phyloP scores from a whole-genome alignment of 2,329 filamentous ascomycete species.

The Didymella segeticola region DNA sequence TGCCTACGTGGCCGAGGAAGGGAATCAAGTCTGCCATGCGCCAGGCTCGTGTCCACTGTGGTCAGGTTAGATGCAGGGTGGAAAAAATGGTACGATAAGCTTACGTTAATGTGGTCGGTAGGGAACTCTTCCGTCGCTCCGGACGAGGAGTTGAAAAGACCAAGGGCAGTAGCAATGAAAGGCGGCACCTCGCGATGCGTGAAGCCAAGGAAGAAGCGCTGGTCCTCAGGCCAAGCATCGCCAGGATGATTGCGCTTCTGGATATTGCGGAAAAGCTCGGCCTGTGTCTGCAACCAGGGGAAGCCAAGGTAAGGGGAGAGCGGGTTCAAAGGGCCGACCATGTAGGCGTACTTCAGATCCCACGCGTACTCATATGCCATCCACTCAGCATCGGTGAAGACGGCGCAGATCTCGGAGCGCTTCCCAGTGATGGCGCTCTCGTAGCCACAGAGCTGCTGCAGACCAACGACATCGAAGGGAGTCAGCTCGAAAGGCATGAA shows the following conservation, averaged over 20 bases:
- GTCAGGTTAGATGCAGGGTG: too few relatives aligned
- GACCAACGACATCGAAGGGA: conserved; percentile 65
- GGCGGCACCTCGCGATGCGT: conserved; percentile 73
- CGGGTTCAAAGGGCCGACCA: conserved; percentile 67
- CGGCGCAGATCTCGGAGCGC: conserved; percentile 62
- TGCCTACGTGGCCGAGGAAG: conserved; percentile 69
- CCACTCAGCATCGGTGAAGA: conserved; percentile 69
- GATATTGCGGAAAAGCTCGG: conserved; percentile 43
- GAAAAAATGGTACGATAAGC: too few relatives aligned
- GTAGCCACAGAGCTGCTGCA: conserved; percentile 70
- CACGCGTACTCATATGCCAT: conserved; percentile 69
- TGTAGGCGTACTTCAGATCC: conserved; percentile 69
- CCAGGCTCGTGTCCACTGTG: conserved; percentile 65
- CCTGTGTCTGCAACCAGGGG: conserved; percentile 70
- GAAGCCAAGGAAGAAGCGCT: conserved; percentile 71
- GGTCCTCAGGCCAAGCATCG: conserved; percentile 47
- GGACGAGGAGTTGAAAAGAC: conserved; percentile 71
- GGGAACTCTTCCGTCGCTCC: conserved; percentile 69
- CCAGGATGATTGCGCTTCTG: conserved; percentile 48
- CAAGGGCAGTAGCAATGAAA: conserved; percentile 69
- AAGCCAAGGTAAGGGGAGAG: conserved; percentile 65
- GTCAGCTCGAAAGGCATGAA: conserved; percentile 64
- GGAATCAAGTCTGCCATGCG: conserved; percentile 67
- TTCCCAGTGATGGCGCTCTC: conserved; percentile 67
- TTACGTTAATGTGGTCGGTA: conserved; percentile 59